These are phyloP conservation scores for Harrya chromipes DNA, from an alignment of 768 basidiomycete species.

Conservation along the genomic window DNA sequence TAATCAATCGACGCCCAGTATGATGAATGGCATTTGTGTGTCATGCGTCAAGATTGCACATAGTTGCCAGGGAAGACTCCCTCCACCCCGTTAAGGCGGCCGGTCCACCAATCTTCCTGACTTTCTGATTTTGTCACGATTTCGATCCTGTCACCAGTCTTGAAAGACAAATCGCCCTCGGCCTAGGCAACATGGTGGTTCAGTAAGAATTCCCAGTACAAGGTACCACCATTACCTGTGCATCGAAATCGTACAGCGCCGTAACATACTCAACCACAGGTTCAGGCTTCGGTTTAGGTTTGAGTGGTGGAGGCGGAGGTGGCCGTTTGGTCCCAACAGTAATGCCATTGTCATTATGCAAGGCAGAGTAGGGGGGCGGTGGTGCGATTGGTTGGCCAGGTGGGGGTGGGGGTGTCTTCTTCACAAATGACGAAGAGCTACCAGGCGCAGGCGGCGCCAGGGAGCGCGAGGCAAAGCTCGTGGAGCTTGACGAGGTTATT, in stretches of 20 bases:
- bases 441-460: constrained; percentile 23
- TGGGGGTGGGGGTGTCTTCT: constrained; percentile 41
- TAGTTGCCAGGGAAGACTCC: constrained; percentile 87
- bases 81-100: constrained; percentile 72
- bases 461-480: constrained; percentile 23
- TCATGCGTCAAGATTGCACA: constrained; percentile 21
- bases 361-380: constrained; percentile 37
- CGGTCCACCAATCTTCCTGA: constrained; percentile 98
- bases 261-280: constrained; percentile 73
- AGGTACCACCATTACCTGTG: constrained; percentile 58
- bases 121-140: constrained; percentile 79
- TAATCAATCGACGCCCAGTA: not conserved
- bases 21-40: not conserved
- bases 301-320: constrained; percentile 89
- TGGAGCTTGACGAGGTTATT: constrained; percentile 26
- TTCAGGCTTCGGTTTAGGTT: constrained; percentile 77
- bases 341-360: constrained; percentile 17
- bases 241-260: constrained; percentile 91
- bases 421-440: constrained; percentile 34
- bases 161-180: constrained; percentile 90
- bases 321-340: constrained; percentile 60
- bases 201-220: not conserved
- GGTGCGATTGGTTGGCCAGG: constrained; percentile 37
- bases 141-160: constrained; percentile 86
- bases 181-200: constrained; percentile 44